Conservation (phyloP, 2,329 filamentous ascomycete species). For the Phialophora tarda region DNA sequence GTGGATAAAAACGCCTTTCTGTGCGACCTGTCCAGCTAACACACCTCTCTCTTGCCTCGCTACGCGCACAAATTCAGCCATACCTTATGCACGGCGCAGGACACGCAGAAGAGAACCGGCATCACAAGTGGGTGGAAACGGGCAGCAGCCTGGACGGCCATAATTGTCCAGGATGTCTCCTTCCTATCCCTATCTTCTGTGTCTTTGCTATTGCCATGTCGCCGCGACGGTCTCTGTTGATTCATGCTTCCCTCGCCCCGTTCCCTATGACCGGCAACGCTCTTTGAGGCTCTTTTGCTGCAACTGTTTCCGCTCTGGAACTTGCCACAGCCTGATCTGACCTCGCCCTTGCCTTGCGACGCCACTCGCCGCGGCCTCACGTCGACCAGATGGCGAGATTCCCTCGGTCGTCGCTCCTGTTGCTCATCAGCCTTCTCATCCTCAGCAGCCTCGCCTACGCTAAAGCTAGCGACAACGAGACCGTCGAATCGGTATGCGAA, state of each 20-base stretch:
- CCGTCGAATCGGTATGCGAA: not conserved
- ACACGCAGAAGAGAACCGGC: not conserved
- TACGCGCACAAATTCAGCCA: not conserved
- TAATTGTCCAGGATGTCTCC: not conserved
- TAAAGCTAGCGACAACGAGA: not conserved
- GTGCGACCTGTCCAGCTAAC: not conserved
- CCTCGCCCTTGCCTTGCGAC: not conserved
- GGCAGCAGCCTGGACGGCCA: not conserved
- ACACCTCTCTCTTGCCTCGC: not conserved
- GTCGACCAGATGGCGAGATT: not conserved
- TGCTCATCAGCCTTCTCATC: not conserved
- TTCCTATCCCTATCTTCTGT: not conserved
- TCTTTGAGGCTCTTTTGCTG: not conserved
- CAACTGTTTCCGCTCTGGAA: not conserved
- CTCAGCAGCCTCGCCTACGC: not conserved
- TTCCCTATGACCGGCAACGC: not conserved
- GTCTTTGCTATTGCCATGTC: not conserved
- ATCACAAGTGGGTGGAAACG: not conserved
- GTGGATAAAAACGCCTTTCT: not conserved
- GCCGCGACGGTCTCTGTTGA: not conserved
- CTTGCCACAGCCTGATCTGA: not conserved
- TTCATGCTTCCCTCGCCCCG: not conserved
- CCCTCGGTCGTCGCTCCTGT: not conserved
- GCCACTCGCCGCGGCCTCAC: not conserved
- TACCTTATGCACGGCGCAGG: not conserved